These are phyloP conservation scores for Barnettozyma californica DNA, from an alignment of 805 yeast genomes.

Conservation along the genomic window DNA sequence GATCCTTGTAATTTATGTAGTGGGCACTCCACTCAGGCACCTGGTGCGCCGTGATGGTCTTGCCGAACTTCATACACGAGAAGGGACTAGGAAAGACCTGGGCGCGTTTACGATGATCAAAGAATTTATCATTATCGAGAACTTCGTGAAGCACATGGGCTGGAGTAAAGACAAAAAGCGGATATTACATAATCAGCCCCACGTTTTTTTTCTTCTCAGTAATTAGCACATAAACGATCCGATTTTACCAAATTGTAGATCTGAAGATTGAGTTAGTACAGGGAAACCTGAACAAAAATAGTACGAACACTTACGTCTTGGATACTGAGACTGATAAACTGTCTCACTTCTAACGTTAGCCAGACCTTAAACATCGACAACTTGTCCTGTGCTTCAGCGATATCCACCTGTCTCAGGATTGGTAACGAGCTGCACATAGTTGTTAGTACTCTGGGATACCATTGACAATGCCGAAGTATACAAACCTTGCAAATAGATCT, in stretches of 20 bases:
- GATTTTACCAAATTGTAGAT: slow-evolving; percentile 52
- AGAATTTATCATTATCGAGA: not conserved
- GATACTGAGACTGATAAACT: slow-evolving; percentile 75
- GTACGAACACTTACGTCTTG: slow-evolving; percentile 54
- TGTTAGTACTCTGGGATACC: slow-evolving; percentile 29
- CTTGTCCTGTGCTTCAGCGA: slow-evolving; percentile 61
- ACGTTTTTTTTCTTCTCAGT: slow-evolving; percentile 24
- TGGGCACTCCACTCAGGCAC: slow-evolving; percentile 85
- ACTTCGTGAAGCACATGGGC: not conserved
- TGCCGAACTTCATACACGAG: slow-evolving; percentile 22
- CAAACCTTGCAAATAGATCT: slow-evolving; percentile 94
- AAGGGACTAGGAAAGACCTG: not conserved
- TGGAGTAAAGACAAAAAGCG: too few relatives aligned
- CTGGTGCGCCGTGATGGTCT: slow-evolving; percentile 63
- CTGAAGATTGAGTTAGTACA: slow-evolving; percentile 21
- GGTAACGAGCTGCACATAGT: slow-evolving; percentile 22
- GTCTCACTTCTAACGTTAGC: slow-evolving; percentile 85
- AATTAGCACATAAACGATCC: slow-evolving; percentile 63
- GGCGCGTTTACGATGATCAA: not conserved
- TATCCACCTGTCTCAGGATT: slow-evolving; percentile 64
- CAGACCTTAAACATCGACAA: slow-evolving; percentile 84
- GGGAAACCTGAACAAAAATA: not conserved
- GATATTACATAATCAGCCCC: not conserved
- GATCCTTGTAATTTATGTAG: slow-evolving; percentile 80
- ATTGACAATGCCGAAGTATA: slow-evolving; percentile 39